Evolutionary conservation across 2,329 filamentous ascomycete genomes (phyloP), one percentile per base, ranked within the genome.

Genomic region (Exophiala calicioides): DNA sequence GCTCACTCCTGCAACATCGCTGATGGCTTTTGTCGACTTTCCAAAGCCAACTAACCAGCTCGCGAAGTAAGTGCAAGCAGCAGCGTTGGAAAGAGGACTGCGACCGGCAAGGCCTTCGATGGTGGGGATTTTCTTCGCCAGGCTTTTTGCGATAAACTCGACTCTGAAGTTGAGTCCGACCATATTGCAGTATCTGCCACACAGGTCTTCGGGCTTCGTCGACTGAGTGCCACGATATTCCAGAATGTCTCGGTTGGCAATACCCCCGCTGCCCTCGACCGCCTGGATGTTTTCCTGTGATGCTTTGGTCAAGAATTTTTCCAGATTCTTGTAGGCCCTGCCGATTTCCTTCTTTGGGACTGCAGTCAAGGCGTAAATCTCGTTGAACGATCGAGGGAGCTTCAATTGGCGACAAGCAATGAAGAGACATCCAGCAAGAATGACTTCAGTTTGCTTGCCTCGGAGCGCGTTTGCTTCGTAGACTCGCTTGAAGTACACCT

Each of bases 271-370:
- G 70, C 73, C 70, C 24, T 71, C 65, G 23, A 73, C 67, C 12
- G 68, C 66, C 30, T 71, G 69, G 53, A 71, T 75, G 54, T 77
- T 77, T 60, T 81, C 78, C 44, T 80, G 72, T 56, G 85, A 83
- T 13, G 42, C 44, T 15, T 62, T 88, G 79, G 41, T 50, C 62
- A 97, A 79, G 70, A 95, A 96, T 59, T 85, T 83, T 71, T 97
- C 90, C 33, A 98, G 77, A 47, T 83, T 77, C 74, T 98, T 98
- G 79, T 96, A 98, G 18, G 91, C 91, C 47, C 90, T 79, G 16
- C 93, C 93, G 55, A 98, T 95, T 65, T 98, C 94, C 73, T 97
- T 97, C 75, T 97, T 96, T 51, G 86, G 85, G 20, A 98, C 91
- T 58, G 88, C 88, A 6, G 93, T 98, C 66, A 97, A 77, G 52